A percentile compares a stretch with the other conserved stretches of the same genome.
Conservation (phyloP, 2,329 filamentous ascomycete genomes). For the Scytalidium sp. region DNA sequence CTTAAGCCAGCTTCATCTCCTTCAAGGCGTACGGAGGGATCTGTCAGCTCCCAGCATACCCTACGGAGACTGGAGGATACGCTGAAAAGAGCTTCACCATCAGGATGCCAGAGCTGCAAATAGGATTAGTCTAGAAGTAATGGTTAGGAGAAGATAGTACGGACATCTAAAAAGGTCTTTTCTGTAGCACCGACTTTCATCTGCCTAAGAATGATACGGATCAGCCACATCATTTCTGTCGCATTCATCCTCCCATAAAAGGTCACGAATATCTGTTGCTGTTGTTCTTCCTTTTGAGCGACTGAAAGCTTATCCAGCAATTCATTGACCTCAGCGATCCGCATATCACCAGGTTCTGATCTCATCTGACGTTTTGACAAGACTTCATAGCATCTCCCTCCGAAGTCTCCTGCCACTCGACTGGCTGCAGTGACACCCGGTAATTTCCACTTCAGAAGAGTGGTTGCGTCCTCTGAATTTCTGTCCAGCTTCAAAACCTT, state of each 20-base stretch:
- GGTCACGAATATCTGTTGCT: slow-evolving; percentile 73
- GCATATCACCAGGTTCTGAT: slow-evolving; percentile 72
- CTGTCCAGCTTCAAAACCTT: slow-evolving; percentile 90
- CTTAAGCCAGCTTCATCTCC: slow-evolving; percentile 71
- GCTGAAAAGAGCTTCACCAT: slow-evolving; percentile 76
- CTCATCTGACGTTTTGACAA: slow-evolving; percentile 80
- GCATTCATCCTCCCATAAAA: slow-evolving; percentile 93
- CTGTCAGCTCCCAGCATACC: slow-evolving; percentile 90
- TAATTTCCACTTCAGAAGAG: slow-evolving; percentile 87
- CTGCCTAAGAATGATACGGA: slow-evolving; percentile 85
- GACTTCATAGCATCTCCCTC: slow-evolving; percentile 82
- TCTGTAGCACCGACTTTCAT: slow-evolving; percentile 77
- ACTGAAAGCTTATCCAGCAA: slow-evolving; percentile 75
- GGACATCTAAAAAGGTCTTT: slow-evolving; percentile 72
- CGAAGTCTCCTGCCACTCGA: slow-evolving; percentile 83
- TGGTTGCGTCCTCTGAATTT: slow-evolving; percentile 84
- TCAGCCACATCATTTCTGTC: slow-evolving; percentile 90
- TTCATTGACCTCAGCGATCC: slow-evolving; percentile 85
- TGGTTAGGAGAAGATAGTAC: slow-evolving; percentile 2
- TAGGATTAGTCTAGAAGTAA: slow-evolving; percentile 24
- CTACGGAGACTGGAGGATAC: slow-evolving; percentile 86
- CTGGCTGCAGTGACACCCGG: slow-evolving; percentile 65
- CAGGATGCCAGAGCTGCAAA: slow-evolving; percentile 75
- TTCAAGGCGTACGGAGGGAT: slow-evolving; percentile 70
- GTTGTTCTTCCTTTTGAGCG: slow-evolving; percentile 77